A percentile compares a stretch with the other conserved stretches of the same genome.
phyloP scores from a whole-genome alignment of 176 grass and related monocot species.

The Musa beccarii region DNA sequence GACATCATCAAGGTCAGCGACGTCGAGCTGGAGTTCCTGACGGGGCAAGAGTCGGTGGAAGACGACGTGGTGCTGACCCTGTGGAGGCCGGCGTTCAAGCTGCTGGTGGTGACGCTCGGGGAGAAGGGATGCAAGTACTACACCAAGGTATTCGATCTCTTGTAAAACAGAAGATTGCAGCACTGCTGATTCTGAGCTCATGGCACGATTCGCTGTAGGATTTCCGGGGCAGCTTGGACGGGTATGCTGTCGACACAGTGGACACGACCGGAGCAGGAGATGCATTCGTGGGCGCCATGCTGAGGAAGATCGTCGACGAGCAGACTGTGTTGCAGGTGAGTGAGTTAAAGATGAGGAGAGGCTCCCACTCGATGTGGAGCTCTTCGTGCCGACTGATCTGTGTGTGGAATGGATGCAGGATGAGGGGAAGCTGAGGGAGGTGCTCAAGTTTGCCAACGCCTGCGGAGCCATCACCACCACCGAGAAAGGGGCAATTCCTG shows the following conservation, averaged over 20 bases:
- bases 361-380: no score
- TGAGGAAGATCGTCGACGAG: constrained; percentile 9
- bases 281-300: constrained; percentile 10
- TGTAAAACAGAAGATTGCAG: no score
- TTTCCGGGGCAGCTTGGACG: constrained; percentile 7
- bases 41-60: neutral
- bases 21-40: constrained; percentile 16
- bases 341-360: neutral
- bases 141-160: constrained; percentile 3
- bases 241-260: constrained; percentile 9
- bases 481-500: constrained; percentile 2
- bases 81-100: constrained; percentile 12
- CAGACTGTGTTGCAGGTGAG: constrained; percentile 8
- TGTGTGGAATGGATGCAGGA: neutral
- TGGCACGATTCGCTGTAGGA: neutral
- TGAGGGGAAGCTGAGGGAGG: neutral
- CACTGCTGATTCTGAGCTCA: no score
- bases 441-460: neutral
- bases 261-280: constrained; percentile 11
- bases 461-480: constrained; percentile 5
- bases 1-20: constrained; percentile 15
- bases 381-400: neutral
- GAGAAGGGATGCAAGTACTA: constrained; percentile 19
- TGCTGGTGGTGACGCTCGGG: constrained; percentile 8
- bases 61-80: constrained; percentile 1